Evolutionary conservation across 2,329 filamentous ascomycete species (phyloP).

Genomic region (Hypomyces rosellus): DNA sequence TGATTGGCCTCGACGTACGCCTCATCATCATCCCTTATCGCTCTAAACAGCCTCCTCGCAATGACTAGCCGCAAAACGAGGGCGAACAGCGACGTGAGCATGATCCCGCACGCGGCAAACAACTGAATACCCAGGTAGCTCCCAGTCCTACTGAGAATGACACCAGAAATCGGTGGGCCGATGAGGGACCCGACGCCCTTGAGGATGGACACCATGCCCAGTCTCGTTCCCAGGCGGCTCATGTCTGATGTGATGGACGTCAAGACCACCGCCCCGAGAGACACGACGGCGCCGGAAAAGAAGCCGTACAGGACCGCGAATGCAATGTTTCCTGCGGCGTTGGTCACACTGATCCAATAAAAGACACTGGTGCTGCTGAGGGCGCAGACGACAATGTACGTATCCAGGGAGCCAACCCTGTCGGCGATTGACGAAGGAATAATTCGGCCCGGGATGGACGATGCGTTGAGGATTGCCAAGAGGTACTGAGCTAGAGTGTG

Average conservation of each 20-base stretch:
- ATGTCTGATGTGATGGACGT: slow-evolving; percentile 36
- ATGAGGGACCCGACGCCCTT: slow-evolving; percentile 31
- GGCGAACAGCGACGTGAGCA: slow-evolving; percentile 17
- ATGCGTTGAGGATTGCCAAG: slow-evolving; percentile 45
- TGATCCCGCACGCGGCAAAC: slow-evolving; percentile 18
- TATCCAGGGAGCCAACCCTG: slow-evolving; percentile 34
- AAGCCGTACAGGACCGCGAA: slow-evolving; percentile 42
- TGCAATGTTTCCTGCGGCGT: slow-evolving; percentile 30
- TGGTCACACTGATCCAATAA: slow-evolving; percentile 34
- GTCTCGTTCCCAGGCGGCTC: slow-evolving; percentile 33
- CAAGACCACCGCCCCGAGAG: slow-evolving; percentile 36
- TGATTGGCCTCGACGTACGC: slow-evolving; percentile 2
- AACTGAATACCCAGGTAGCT: slow-evolving; percentile 20
- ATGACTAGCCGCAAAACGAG: slow-evolving; percentile 14
- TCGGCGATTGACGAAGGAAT: slow-evolving; percentile 40
- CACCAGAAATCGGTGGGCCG: slow-evolving; percentile 34
- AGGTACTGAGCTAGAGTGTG: slow-evolving; percentile 36
- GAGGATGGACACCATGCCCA: slow-evolving; percentile 37
- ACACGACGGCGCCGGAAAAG: slow-evolving; percentile 38
- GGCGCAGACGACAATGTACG: slow-evolving; percentile 29
- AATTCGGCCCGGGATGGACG: slow-evolving; percentile 42
- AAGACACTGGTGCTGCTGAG: slow-evolving; percentile 31
- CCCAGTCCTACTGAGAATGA: slow-evolving; percentile 21
- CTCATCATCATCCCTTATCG: slow-evolving; percentile 7
- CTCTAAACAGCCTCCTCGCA: slow-evolving; percentile 9